These are phyloP conservation scores for Linnemannia elongata DNA, from an alignment of 192 early-diverging fungal species.

Conservation along the genomic window DNA sequence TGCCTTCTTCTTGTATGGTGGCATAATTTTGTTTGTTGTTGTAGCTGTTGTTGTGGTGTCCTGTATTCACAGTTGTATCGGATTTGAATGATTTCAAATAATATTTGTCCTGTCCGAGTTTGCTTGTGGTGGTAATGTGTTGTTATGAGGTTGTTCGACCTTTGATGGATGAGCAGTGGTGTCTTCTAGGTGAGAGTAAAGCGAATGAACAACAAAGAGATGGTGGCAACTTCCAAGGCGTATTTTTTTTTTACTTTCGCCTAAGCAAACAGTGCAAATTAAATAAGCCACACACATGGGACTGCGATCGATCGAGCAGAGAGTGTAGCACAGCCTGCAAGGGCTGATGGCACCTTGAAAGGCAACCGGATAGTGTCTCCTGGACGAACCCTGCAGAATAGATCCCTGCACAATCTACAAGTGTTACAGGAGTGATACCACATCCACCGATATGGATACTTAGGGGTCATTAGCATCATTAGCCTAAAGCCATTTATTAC, in stretches of 20 bases:
- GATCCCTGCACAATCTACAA: no score
- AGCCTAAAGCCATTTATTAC: no score
- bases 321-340: not conserved
- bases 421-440: no score
- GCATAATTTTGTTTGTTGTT: conserved; percentile 21
- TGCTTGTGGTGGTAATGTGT: not conserved
- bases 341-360: no score
- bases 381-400: no score
- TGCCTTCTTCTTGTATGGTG: conserved; percentile 41
- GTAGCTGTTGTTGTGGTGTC: not conserved
- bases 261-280: not conserved
- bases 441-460: no score
- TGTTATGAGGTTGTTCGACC: not conserved
- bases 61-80: not conserved
- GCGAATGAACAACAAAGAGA: not conserved
- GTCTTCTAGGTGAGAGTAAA: not conserved
- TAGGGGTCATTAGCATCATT: no score
- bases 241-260: not conserved
- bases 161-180: not conserved
- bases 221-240: not conserved
- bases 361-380: no score
- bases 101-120: not conserved
- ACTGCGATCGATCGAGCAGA: conserved; percentile 2
- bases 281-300: not conserved
- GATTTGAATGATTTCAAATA: no score